Evolutionary conservation across 108 stramenopile genomes (phyloP).

Genomic region (Fistulifera pelliculosa): DNA sequence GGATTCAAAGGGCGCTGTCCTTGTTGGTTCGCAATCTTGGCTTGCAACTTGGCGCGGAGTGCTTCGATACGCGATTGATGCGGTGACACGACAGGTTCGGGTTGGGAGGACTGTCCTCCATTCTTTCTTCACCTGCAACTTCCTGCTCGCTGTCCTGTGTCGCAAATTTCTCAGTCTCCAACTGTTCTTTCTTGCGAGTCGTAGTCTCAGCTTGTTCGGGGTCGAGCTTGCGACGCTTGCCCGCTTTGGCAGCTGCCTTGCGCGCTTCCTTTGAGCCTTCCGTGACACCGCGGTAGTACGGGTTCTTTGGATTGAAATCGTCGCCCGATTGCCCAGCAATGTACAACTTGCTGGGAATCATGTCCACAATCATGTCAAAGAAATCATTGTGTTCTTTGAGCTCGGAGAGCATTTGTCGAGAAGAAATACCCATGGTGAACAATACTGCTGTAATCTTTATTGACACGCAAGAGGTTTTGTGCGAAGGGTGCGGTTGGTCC

Average conservation of each 20-base stretch:
- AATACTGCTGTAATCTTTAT: no score
- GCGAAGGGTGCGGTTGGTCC: no score
- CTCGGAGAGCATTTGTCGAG: constrained; percentile 35
- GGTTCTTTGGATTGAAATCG: constrained; percentile 37
- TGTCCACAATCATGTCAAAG: constrained; percentile 77
- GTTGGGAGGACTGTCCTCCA: no score
- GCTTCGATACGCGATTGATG: constrained; percentile 71
- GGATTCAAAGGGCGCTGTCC: constrained; percentile 37
- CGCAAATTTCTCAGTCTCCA: constrained; percentile 13
- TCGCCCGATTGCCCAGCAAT: constrained; percentile 59
- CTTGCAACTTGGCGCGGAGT: constrained; percentile 68
- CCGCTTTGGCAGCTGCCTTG: constrained; percentile 50
- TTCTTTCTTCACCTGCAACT: constrained; percentile 5
- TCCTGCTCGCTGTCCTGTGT: constrained; percentile 16
- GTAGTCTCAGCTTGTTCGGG: constrained; percentile 57
- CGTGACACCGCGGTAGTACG: constrained; percentile 63
- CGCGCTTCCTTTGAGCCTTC: constrained; percentile 69
- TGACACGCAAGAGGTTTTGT: no score
- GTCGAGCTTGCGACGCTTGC: constrained; percentile 72
- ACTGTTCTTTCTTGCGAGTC: constrained; percentile 53
- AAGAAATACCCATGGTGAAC: not conserved
- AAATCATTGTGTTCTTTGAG: constrained; percentile 65
- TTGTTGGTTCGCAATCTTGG: constrained; percentile 66
- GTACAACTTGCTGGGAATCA: constrained; percentile 77
- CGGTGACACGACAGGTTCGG: constrained; percentile 6